Evolutionary conservation across 2,329 filamentous ascomycete genomes (phyloP).

Genomic region (Neofusicoccum laricinum): DNA sequence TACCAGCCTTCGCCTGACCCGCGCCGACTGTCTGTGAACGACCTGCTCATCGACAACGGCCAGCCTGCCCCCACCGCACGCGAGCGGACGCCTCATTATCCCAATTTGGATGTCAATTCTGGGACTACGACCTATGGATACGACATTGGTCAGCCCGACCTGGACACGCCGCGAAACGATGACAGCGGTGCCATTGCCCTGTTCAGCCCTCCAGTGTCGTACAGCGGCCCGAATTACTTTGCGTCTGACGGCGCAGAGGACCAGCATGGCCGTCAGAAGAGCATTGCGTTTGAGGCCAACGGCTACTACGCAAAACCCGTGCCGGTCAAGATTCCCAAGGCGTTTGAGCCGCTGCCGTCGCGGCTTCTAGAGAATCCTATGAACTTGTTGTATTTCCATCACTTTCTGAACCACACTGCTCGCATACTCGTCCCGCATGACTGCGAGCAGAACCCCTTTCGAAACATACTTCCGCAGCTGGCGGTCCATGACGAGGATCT

Average conservation of each 20-base stretch:
- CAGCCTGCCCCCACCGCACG: slow-evolving; percentile 23
- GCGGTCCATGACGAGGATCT: slow-evolving; percentile 68
- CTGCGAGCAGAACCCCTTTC: slow-evolving; percentile 59
- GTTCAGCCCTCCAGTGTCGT: slow-evolving; percentile 32
- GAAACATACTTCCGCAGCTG: slow-evolving; percentile 62
- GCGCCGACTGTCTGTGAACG: slow-evolving; percentile 63
- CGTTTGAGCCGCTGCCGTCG: slow-evolving; percentile 55
- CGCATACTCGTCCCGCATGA: slow-evolving; percentile 62
- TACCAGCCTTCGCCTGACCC: slow-evolving; percentile 41
- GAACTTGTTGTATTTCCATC: slow-evolving; percentile 73
- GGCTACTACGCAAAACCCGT: slow-evolving; percentile 72
- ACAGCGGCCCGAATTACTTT: slow-evolving; percentile 21
- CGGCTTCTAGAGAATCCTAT: slow-evolving; percentile 69
- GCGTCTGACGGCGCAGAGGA: slow-evolving; percentile 31
- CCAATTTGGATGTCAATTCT: slow-evolving; percentile 16
- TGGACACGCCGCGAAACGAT: slow-evolving; percentile 69
- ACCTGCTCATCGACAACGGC: slow-evolving; percentile 46
- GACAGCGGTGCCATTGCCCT: slow-evolving; percentile 62
- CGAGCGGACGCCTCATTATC: background rate
- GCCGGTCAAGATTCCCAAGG: slow-evolving; percentile 59
- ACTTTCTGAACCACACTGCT: slow-evolving; percentile 78
- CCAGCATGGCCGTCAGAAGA: slow-evolving; percentile 37
- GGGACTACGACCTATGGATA: slow-evolving; percentile 59
- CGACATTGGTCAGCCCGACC: slow-evolving; percentile 67
- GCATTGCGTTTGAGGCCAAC: slow-evolving; percentile 55